Conservation (phyloP, 2,329 filamentous ascomycete species). For the Paecilomyces sp. region DNA sequence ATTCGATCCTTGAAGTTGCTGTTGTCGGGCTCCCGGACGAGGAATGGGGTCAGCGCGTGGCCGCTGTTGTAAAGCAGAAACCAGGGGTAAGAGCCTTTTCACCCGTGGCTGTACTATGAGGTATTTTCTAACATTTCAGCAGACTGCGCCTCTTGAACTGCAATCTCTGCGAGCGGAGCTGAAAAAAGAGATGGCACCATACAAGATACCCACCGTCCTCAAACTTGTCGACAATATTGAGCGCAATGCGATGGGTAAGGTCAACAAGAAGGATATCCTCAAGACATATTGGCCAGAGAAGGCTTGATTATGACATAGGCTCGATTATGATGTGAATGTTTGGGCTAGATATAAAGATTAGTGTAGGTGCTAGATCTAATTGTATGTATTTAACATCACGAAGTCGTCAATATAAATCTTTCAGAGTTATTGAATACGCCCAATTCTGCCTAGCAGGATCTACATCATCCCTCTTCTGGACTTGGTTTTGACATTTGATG, state of each 20-base stretch:
- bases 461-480: neutral
- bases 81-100: constrained; percentile 19
- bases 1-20: constrained; percentile 45
- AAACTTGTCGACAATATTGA: constrained; percentile 73
- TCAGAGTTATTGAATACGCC: no score
- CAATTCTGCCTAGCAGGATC: no score
- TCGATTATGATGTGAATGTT: neutral
- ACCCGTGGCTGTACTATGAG: neutral
- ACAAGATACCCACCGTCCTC: constrained; percentile 91
- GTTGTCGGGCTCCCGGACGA: constrained; percentile 48
- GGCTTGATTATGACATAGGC: neutral
- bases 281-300: constrained; percentile 28
- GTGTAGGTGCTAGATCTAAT: neutral
- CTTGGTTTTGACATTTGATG: neutral
- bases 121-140: neutral
- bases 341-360: neutral
- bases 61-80: constrained; percentile 42
- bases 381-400: neutral
- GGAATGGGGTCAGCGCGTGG: constrained; percentile 50
- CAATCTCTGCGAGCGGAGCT: constrained; percentile 37
- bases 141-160: constrained; percentile 18
- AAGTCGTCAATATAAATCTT: neutral
- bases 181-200: constrained; percentile 66
- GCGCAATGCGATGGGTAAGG: constrained; percentile 92
- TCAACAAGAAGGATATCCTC: constrained; percentile 35